Conservation (phyloP, 2,329 filamentous ascomycete species). For the Trichoderma sp. region DNA sequence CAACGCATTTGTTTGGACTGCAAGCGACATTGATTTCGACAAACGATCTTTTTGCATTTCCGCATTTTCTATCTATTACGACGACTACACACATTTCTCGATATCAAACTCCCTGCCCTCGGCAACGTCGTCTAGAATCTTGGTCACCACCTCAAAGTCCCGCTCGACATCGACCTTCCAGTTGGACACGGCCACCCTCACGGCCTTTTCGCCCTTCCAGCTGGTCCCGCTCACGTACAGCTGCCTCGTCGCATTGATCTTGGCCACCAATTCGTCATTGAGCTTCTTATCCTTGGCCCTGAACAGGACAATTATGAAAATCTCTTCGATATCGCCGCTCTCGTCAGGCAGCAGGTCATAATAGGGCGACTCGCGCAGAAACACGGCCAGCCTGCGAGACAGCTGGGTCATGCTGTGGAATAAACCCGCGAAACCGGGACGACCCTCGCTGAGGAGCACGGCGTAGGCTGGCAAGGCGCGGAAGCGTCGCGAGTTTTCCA, state of each 20-base stretch:
- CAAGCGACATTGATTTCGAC: conserved; percentile 7
- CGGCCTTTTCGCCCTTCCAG: conserved; percentile 74
- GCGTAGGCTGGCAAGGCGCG: conserved; percentile 88
- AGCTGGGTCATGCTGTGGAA: conserved; percentile 72
- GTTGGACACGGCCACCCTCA: conserved; percentile 82
- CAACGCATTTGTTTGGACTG: neutral
- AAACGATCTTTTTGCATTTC: neutral
- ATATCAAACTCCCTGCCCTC: conserved; percentile 38
- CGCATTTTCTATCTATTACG: neutral
- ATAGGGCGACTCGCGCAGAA: conserved; percentile 60
- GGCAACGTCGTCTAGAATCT: conserved; percentile 60
- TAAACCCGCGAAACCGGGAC: conserved; percentile 67
- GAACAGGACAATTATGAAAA: conserved; percentile 72
- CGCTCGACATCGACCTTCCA: conserved; percentile 73
- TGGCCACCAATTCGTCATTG: conserved; percentile 68
- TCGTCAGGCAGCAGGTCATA: conserved; percentile 68
- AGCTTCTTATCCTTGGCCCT: conserved; percentile 63
- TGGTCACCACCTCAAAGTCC: conserved; percentile 66
- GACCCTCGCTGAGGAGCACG: conserved; percentile 73
- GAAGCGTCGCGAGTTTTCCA: conserved; percentile 91
- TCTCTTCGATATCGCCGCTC: conserved; percentile 51
- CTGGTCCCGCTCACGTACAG: conserved; percentile 83
- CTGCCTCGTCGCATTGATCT: conserved; percentile 71
- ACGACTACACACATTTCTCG: conserved; percentile 16
- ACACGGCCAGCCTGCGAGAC: conserved; percentile 66